These are phyloP conservation scores for Bothriochloa decipiens DNA, from an alignment of 176 grass and related monocot species.

Conservation along the genomic window DNA sequence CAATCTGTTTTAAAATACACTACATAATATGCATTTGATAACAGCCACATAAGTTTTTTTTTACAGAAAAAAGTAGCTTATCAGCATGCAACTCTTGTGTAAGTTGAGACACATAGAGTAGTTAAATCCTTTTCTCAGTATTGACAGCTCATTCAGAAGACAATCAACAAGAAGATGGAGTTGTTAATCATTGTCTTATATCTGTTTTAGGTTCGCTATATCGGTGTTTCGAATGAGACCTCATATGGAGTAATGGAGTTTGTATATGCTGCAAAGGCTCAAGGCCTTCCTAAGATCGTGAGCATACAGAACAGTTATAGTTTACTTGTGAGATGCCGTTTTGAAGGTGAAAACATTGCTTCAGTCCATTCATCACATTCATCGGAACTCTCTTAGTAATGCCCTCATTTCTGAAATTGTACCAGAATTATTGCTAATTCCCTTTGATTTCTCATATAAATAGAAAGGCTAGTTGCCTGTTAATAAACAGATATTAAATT, in stretches of 20 bases:
- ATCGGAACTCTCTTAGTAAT: constrained; percentile 1
- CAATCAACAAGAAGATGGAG: background rate
- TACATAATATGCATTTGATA: background rate
- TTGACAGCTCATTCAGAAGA: background rate
- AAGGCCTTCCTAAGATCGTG: constrained; percentile 77
- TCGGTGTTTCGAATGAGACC: constrained; percentile 96
- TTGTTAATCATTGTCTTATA: background rate
- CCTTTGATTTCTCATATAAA: constrained; percentile 6
- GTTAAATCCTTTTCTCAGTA: background rate
- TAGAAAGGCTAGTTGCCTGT: background rate
- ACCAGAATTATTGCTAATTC: background rate
- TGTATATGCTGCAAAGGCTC: constrained; percentile 68
- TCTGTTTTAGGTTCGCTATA: constrained; percentile 67
- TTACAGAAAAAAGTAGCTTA: constrained; percentile 11
- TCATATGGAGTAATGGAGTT: constrained; percentile 95
- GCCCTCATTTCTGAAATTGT: background rate
- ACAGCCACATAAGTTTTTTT: background rate
- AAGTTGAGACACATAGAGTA: background rate
- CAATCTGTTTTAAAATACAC: background rate
- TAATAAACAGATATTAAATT: constrained; percentile 19
- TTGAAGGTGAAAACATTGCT: constrained; percentile 67
- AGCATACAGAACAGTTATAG: constrained; percentile 95
- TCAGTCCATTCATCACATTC: background rate
- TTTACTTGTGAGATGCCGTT: constrained; percentile 71
- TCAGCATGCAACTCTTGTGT: background rate